Conservation (phyloP, 2,329 filamentous ascomycete species). For the Colletotrichum magnum region DNA sequence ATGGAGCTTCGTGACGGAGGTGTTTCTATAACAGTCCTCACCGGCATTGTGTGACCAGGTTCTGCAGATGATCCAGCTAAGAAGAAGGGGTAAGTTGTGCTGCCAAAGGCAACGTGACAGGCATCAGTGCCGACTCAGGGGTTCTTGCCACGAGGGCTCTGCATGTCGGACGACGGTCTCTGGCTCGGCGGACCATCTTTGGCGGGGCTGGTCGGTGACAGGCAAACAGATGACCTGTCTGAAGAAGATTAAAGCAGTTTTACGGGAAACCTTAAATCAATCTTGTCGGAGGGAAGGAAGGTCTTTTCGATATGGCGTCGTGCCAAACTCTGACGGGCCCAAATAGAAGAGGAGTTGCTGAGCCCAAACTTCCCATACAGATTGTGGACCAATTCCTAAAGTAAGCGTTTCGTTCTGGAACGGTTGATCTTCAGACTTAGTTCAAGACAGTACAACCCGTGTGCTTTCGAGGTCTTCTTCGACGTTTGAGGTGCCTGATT, state of each 20-base stretch:
- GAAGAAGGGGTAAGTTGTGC: neutral
- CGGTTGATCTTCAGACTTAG: no score
- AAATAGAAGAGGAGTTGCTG: no score
- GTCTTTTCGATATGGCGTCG: no score
- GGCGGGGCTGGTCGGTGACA: neutral
- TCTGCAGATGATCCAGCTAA: neutral
- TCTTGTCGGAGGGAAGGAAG: no score
- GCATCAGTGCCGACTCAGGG: neutral
- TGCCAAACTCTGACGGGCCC: no score
- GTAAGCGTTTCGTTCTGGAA: no score
- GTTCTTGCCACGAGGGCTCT: neutral
- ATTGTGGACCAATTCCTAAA: no score
- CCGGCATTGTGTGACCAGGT: constrained; percentile 9
- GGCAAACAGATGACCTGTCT: neutral
- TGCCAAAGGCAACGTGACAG: neutral
- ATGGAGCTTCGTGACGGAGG: neutral
- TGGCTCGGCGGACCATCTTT: neutral
- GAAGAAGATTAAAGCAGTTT: no score
- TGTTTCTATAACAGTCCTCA: neutral
- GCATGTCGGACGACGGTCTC: neutral
- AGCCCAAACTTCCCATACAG: no score
- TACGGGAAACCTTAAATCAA: neutral
- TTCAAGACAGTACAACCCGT: no score
- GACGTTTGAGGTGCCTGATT: no score
- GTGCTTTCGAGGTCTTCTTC: no score